Conservation (phyloP, 2,329 filamentous ascomycete species). For the Trichoderma sp. region DNA sequence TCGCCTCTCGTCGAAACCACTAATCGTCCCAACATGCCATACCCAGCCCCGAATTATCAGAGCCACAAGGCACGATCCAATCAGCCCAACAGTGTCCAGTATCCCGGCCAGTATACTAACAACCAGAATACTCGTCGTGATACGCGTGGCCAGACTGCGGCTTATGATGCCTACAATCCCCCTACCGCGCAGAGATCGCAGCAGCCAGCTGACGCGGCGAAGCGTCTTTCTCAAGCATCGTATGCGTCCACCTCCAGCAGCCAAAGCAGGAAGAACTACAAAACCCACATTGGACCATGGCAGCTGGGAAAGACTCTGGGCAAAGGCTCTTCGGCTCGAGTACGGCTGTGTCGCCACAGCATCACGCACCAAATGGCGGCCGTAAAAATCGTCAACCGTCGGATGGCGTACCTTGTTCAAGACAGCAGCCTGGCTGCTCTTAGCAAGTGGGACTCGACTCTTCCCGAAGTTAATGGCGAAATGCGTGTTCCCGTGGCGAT, state of each 20-base stretch:
- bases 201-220: conserved; percentile 38
- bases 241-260: conserved; percentile 45
- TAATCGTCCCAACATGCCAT: conserved; percentile 49
- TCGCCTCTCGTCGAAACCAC: conserved; percentile 51
- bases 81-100: conserved; percentile 27
- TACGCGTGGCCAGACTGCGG: conserved; percentile 1
- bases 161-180: conserved; percentile 30
- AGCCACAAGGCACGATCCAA: conserved; percentile 37
- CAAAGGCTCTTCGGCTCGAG: conserved; percentile 84
- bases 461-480: conserved; percentile 59
- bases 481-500: conserved; percentile 82
- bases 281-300: conserved; percentile 90
- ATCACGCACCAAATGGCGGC: conserved; percentile 80
- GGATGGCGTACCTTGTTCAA: conserved; percentile 75
- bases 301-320: conserved; percentile 86
- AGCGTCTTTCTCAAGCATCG: conserved; percentile 45
- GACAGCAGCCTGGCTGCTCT: conserved; percentile 84
- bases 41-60: conserved; percentile 34
- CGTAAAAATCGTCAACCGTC: conserved; percentile 92
- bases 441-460: conserved; percentile 68
- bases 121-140: conserved; percentile 8
- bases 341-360: conserved; percentile 80
- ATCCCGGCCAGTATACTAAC: conserved; percentile 19
- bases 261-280: conserved; percentile 49
- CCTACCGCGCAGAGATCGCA: conserved; percentile 34